Conservation (phyloP, 176 grass and related monocot species). For the Lolium perenne region DNA sequence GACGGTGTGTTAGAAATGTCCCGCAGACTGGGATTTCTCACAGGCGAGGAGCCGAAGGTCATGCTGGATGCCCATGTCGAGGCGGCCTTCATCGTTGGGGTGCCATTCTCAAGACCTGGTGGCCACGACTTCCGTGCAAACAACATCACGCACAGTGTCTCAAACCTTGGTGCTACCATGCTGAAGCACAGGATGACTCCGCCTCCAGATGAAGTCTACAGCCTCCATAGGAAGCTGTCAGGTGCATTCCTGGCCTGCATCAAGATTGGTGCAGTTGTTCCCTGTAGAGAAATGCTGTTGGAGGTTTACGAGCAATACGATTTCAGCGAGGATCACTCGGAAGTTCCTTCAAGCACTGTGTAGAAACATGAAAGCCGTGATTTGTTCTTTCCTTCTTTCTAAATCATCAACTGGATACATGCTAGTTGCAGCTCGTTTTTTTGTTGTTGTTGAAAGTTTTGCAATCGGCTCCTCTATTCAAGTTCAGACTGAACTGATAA, state of each 20-base stretch:
- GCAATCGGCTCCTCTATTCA: not conserved
- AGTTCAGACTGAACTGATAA: not conserved
- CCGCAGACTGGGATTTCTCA: constrained; percentile 84
- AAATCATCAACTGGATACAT: constrained; percentile 24
- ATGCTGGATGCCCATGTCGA: constrained; percentile 96
- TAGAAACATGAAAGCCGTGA: constrained; percentile 19
- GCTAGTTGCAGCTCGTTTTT: constrained; percentile 46
- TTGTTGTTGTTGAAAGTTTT: constrained; percentile 33
- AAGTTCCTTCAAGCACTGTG: constrained; percentile 54
- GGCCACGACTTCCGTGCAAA: constrained; percentile 70
- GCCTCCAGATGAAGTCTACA: constrained; percentile 91
- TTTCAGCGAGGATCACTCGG: constrained; percentile 46
- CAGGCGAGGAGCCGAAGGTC: constrained; percentile 74
- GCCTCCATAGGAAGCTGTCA: constrained; percentile 92
- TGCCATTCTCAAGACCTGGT: constrained; percentile 78
- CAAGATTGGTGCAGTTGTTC: constrained; percentile 86
- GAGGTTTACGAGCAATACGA: constrained; percentile 67
- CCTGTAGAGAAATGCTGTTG: constrained; percentile 82
- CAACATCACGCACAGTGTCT: constrained; percentile 85
- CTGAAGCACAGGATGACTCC: constrained; percentile 88
- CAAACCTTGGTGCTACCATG: constrained; percentile 91
- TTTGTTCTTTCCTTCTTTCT: not conserved
- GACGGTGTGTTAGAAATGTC: constrained; percentile 80
- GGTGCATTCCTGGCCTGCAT: constrained; percentile 95
- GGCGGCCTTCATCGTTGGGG: constrained; percentile 79